Percentiles rank a stretch among this genome's conserved stretches.
Conservation (phyloP, 352 stramenopile species). For the Globisporangium iwayamae region DNA sequence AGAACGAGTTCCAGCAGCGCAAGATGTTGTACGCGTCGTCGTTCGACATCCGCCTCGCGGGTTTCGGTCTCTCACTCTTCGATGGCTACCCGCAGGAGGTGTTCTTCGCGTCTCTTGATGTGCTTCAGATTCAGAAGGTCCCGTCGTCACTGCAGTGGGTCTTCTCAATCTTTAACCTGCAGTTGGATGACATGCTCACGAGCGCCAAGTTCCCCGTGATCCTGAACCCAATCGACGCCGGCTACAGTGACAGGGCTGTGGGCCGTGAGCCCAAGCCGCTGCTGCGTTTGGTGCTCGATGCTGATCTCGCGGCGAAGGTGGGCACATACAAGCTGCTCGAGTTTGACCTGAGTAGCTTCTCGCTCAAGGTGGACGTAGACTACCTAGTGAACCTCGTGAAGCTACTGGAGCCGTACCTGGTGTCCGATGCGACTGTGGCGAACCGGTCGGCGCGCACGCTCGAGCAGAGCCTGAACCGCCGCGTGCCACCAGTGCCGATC, state of each 20-base stretch:
- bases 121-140: conserved; percentile 69
- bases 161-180: conserved; percentile 74
- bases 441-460: conserved; percentile 56
- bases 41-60: conserved; percentile 76
- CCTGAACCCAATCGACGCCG: conserved; percentile 72
- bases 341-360: conserved; percentile 63
- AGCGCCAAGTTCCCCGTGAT: conserved; percentile 83
- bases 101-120: conserved; percentile 75
- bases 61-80: conserved; percentile 73
- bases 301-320: conserved; percentile 68
- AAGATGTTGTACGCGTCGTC: conserved; percentile 80
- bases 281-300: conserved; percentile 70
- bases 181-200: conserved; percentile 85
- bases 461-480: conserved; percentile 51
- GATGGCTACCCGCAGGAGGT: conserved; percentile 81
- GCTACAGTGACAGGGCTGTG: conserved; percentile 71
- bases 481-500: conserved; percentile 58
- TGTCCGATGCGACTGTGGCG: conserved; percentile 62
- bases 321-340: conserved; percentile 82
- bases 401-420: conserved; percentile 73
- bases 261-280: conserved; percentile 61
- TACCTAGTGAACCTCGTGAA: conserved; percentile 82
- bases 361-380: conserved; percentile 82
- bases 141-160: conserved; percentile 72
- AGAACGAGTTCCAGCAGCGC: conserved; percentile 70